A percentile compares a stretch with the other conserved stretches of the same genome.
These are phyloP conservation scores for Petunia axillaris DNA, from an alignment of 257 asterid species.

Conservation along the genomic window DNA sequence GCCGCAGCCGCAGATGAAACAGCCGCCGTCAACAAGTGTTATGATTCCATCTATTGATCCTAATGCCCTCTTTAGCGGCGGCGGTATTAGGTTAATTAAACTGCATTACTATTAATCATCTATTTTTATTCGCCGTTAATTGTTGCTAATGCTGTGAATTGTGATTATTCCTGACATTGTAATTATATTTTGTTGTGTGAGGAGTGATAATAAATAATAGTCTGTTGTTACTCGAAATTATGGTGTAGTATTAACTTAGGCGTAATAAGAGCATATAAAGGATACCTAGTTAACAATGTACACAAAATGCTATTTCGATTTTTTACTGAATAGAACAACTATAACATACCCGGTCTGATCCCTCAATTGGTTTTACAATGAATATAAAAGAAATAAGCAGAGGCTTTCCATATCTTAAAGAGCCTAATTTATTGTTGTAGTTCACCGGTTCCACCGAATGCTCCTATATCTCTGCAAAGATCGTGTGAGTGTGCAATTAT, in stretches of 20 bases:
- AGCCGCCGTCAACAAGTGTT: slow-evolving; percentile 24
- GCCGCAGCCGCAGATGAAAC: slow-evolving; percentile 14
- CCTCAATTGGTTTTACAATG: not conserved
- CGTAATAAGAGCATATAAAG: not conserved
- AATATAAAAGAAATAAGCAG: not conserved
- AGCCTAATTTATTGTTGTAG: too few species aligned
- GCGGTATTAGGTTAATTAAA: slow-evolving; percentile 57
- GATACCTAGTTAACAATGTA: not conserved
- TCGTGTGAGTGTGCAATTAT: too few species aligned
- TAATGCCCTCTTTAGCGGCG: slow-evolving; percentile 57
- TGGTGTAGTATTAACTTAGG: not conserved
- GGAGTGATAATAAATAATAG: slow-evolving; percentile 7
- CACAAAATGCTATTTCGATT: not conserved
- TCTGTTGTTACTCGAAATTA: not conserved
- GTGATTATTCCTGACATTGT: not conserved
- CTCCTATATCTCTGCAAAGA: too few species aligned
- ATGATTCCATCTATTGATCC: slow-evolving; percentile 47
- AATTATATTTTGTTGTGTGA: not conserved
- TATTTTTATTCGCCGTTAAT: not conserved
- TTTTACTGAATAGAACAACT: too few species aligned
- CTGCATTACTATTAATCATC: not conserved
- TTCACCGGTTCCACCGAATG: too few species aligned
- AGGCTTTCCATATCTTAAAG: too few species aligned
- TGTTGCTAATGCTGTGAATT: not conserved
- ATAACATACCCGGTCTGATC: too few species aligned